Base-by-base conservation (phyloP, 2,329 filamentous ascomycete species). In the Clarireedia sp. region DNA sequence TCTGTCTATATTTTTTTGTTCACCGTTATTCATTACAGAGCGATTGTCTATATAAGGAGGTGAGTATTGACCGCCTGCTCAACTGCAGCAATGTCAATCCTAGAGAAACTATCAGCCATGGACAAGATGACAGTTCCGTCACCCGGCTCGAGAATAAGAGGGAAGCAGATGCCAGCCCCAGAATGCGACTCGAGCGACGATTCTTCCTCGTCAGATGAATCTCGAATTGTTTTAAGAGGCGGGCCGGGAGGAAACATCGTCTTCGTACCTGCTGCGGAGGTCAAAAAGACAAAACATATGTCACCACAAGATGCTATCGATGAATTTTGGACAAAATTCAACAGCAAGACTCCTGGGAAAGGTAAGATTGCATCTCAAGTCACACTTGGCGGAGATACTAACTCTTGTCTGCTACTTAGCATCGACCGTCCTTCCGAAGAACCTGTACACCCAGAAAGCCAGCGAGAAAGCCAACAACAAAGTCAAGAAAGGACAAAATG, bases 261-360 rank as follows among this genome's bases (percentile, higher is more conserved):
- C 14, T 24, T 51, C 5, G 54, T 55, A 10, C 19, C 53, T n/a
- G 40, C 54, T 23, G 17, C 36, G 10, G 40, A 60, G 14, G 23
- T 57, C 8, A 62, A 60, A 48, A 64, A 63, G 48, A 72, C 71
- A 52, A 79, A 77, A 63, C 76, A 79, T 55, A 77, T 81, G 63
- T 72, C 81, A 7, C 86, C 87, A 0, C 87, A 91, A 67, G 77
- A 82, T 56, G 77, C 75, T 24, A 80, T 91, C 55, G 80, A 88
- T 61, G 79, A 86, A 58, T 90, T 90, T 66, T 91, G 87, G 87
- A 71, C 75, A 51, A 83, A 82, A 56, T 89, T 90, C 14, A 85
- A 78, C 14, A 82, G 83, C 51, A 87, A 85, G 65, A 78, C 78
- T 24, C 87, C 86, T 0, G 86, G 87, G 16, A 89, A 88, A 73